A percentile compares a stretch with the other conserved stretches of the same genome.
Evolutionary conservation across 805 yeast genomes (phyloP).

Genomic region (Zygosaccharomyces lentus): DNA sequence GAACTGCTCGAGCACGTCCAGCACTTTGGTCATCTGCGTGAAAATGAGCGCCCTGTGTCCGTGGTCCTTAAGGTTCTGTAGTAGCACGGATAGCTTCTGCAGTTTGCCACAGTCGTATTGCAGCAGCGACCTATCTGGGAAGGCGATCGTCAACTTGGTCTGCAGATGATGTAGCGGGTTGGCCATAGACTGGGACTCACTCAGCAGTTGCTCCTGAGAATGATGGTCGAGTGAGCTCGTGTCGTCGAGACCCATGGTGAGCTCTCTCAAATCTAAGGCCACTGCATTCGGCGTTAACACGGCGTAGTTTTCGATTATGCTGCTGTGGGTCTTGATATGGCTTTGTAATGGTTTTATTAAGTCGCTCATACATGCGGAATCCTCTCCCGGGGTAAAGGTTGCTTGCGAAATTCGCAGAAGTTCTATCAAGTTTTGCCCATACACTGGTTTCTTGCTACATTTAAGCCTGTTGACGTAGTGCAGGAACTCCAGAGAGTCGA

Average conservation of each 20-base stretch:
- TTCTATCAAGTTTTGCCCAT: slow-evolving; percentile 55
- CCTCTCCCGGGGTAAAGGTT: slow-evolving; percentile 13
- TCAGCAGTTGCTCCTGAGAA: slow-evolving; percentile 26
- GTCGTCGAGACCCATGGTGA: slow-evolving; percentile 26
- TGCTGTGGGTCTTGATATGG: slow-evolving; percentile 41
- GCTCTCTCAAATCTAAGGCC: slow-evolving; percentile 60
- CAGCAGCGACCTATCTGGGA: slow-evolving; percentile 88
- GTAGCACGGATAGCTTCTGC: slow-evolving; percentile 71
- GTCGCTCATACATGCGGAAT: slow-evolving; percentile 22
- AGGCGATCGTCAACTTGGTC: slow-evolving; percentile 83
- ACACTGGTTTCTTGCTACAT: slow-evolving; percentile 61
- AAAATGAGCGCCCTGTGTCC: slow-evolving; percentile 95
- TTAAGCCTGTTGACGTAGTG: slow-evolving; percentile 62
- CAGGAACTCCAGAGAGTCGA: slow-evolving; percentile 52
- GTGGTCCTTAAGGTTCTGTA: slow-evolving; percentile 71
- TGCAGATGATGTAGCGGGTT: slow-evolving; percentile 77
- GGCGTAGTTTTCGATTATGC: slow-evolving; percentile 66
- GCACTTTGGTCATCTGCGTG: slow-evolving; percentile 96
- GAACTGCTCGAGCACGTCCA: slow-evolving; percentile 90
- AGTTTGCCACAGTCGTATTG: slow-evolving; percentile 97
- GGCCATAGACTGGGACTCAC: slow-evolving; percentile 19
- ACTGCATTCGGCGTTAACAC: slow-evolving; percentile 87
- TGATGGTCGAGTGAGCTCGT: slow-evolving; percentile 23
- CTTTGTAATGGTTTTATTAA: slow-evolving; percentile 42
- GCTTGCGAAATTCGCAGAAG: slow-evolving; percentile 38